Evolutionary conservation across 331 rosid species (phyloP).

Genomic region (Saraca asoca): DNA sequence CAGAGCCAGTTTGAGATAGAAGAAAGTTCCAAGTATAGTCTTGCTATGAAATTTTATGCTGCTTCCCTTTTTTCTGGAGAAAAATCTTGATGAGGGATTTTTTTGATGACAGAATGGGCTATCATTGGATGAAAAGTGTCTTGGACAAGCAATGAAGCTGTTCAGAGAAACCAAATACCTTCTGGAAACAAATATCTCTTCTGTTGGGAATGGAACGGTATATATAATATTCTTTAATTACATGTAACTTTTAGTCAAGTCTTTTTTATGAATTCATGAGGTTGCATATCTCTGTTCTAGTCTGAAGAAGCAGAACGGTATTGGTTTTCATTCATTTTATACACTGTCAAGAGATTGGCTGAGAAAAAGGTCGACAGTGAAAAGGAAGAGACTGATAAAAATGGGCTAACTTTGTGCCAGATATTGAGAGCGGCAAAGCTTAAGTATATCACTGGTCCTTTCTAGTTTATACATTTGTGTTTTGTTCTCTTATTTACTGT

Average conservation of each 20-base stretch:
- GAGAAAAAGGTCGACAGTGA: conserved; percentile 43
- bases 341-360: conserved; percentile 65
- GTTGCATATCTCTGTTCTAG: conserved; percentile 46
- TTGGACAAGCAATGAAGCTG: conserved; percentile 56
- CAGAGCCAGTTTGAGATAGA: not conserved
- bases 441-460: conserved; percentile 52
- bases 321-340: conserved; percentile 81
- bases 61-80: no score
- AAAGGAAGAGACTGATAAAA: conserved; percentile 43
- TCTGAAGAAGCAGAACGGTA: conserved; percentile 83
- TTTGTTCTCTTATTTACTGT: conserved; percentile 20
- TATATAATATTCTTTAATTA: conserved; percentile 6
- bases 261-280: conserved; percentile 17
- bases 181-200: conserved; percentile 49
- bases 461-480: conserved; percentile 20
- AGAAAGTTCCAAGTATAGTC: conserved; percentile 9
- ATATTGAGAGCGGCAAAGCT: conserved; percentile 80
- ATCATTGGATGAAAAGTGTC: conserved; percentile 55
- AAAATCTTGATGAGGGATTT: not conserved
- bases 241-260: conserved; percentile 1
- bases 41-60: not conserved
- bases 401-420: conserved; percentile 63
- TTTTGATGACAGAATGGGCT: conserved; percentile 57
- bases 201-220: conserved; percentile 80
- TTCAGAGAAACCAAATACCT: conserved; percentile 66